Conservation (phyloP, 257 asterid genomes). For the Phtheirospermum japonicum region DNA sequence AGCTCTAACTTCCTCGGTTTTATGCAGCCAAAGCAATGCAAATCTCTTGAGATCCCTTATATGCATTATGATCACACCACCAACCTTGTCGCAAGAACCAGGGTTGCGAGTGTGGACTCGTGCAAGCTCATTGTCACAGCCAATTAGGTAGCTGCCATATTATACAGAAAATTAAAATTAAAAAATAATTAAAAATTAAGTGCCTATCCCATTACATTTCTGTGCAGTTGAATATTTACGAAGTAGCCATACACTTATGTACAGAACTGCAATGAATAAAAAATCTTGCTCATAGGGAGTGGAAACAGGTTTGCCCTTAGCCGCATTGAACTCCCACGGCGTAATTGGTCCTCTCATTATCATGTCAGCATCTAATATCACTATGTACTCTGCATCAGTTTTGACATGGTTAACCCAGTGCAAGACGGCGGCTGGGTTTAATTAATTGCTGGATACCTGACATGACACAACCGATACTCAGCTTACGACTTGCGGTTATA, state of each 20-base stretch:
- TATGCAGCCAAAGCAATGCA: slow-evolving; percentile 86
- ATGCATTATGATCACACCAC: slow-evolving; percentile 95
- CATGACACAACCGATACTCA: slow-evolving; percentile 22
- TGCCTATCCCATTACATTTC: background rate
- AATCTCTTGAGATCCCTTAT: slow-evolving; percentile 69
- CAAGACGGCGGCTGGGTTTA: slow-evolving; percentile 94
- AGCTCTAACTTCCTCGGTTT: slow-evolving; percentile 93
- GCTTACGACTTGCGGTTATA: background rate
- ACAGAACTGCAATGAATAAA: no score
- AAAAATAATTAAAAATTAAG: background rate
- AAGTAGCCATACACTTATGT: background rate
- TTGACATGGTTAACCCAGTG: slow-evolving; percentile 95
- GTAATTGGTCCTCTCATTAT: slow-evolving; percentile 91
- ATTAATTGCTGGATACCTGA: slow-evolving; percentile 97
- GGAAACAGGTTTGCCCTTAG: slow-evolving; percentile 72
- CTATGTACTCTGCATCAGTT: slow-evolving; percentile 86
- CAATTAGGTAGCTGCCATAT: slow-evolving; percentile 72
- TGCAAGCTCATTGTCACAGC: slow-evolving; percentile 94
- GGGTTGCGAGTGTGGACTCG: slow-evolving; percentile 88
- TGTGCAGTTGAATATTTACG: no score
- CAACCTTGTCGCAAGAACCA: slow-evolving; percentile 84
- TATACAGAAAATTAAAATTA: slow-evolving; percentile 7
- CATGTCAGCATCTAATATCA: slow-evolving; percentile 92
- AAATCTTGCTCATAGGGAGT: slow-evolving; percentile 87
- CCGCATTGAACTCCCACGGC: slow-evolving; percentile 97